Conservation (phyloP, 2,329 filamentous ascomycete species). For the Blastomyces silverae region DNA sequence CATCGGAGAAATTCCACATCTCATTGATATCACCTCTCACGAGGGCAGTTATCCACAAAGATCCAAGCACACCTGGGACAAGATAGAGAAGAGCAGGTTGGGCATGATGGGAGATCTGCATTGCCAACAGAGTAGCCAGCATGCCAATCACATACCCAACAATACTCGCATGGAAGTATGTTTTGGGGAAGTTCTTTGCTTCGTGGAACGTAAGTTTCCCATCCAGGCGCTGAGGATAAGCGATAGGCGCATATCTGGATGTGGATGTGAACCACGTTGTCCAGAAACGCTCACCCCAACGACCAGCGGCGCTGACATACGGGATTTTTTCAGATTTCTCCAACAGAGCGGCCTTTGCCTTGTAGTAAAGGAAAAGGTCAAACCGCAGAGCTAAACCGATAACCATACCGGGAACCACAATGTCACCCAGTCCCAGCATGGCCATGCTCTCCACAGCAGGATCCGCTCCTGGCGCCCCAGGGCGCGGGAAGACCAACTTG, state of each 20-base stretch:
- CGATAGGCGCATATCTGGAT: slow-evolving; percentile 18
- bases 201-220: slow-evolving; percentile 33
- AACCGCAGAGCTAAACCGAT: slow-evolving; percentile 84
- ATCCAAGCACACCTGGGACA: slow-evolving; percentile 72
- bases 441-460: slow-evolving; percentile 44
- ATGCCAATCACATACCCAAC: slow-evolving; percentile 73
- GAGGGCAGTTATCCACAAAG: slow-evolving; percentile 67
- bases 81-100: slow-evolving; percentile 90
- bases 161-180: slow-evolving; percentile 75
- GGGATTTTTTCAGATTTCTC: slow-evolving; percentile 29
- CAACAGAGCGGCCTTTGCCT: slow-evolving; percentile 5
- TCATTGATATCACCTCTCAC: slow-evolving; percentile 62
- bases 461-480: slow-evolving; percentile 44
- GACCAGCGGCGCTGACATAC: slow-evolving; percentile 55
- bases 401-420: slow-evolving; percentile 86
- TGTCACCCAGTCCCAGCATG: slow-evolving; percentile 91
- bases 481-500: slow-evolving; percentile 77
- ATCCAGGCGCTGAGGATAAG: slow-evolving; percentile 19
- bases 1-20: slow-evolving; percentile 79
- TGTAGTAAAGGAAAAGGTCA: slow-evolving; percentile 77
- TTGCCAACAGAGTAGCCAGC: slow-evolving; percentile 65
- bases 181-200: slow-evolving; percentile 61
- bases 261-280: slow-evolving; percentile 36
- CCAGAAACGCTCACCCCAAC: slow-evolving; percentile 84
- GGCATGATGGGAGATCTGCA: slow-evolving; percentile 70